These are phyloP conservation scores for Cylindrotheca fusiformis DNA, from an alignment of 108 stramenopile genomes.

Conservation along the genomic window DNA sequence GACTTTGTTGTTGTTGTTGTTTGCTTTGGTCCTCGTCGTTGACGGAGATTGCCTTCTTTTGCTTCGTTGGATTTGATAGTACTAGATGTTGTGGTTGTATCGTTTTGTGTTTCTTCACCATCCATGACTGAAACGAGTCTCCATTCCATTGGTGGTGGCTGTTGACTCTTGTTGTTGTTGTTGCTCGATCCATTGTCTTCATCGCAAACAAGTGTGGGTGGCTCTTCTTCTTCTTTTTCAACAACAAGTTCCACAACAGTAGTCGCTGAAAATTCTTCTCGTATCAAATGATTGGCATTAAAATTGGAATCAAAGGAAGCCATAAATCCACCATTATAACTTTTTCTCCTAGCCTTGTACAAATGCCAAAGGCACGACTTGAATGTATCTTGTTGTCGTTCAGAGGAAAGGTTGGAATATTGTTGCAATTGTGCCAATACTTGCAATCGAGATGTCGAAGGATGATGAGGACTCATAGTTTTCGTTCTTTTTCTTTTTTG, in stretches of 20 bases:
- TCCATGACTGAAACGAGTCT: constrained; percentile 10
- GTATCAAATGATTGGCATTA: constrained; percentile 15
- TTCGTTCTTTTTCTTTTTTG: no score
- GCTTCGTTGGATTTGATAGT: constrained; percentile 5
- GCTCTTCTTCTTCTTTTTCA: neutral
- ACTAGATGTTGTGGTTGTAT: no score
- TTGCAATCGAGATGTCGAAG: no score
- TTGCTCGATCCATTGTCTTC: constrained; percentile 2
- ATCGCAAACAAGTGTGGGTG: neutral
- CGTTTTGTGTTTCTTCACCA: constrained; percentile 1
- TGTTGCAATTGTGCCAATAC: no score
- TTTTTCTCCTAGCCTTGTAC: constrained; percentile 27
- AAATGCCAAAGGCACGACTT: constrained; percentile 26
- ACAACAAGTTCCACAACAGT: constrained; percentile 1
- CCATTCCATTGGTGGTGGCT: constrained; percentile 4
- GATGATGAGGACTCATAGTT: no score
- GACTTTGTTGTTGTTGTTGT: neutral
- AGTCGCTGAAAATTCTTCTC: constrained; percentile 29
- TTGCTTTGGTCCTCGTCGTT: neutral
- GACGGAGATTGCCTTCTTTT: neutral
- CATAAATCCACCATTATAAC: constrained; percentile 8
- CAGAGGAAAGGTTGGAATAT: no score
- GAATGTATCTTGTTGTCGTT: no score
- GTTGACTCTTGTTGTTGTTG: neutral
- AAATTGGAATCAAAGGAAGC: constrained; percentile 11